A percentile compares a stretch with the other conserved stretches of the same genome.
Conservation (phyloP, 352 stramenopile species). For the Nothophytophthora sp. region DNA sequence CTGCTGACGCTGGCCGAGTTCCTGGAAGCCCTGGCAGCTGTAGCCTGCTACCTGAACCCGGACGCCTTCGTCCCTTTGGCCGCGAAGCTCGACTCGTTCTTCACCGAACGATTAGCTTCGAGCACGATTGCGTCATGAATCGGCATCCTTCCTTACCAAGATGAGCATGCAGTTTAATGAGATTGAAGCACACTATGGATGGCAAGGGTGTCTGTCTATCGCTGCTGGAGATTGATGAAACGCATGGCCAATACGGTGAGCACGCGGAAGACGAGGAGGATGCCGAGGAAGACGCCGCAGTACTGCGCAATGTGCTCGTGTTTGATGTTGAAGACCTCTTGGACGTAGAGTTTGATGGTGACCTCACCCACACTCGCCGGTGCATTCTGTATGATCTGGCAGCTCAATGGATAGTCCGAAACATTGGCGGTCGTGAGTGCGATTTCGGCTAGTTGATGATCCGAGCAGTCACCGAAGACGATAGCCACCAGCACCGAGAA, state of each 20-base stretch:
- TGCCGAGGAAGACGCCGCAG: slow-evolving; percentile 15
- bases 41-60: slow-evolving; percentile 62
- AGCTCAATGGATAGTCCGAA: slow-evolving; percentile 11
- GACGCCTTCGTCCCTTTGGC: slow-evolving; percentile 63
- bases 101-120: slow-evolving; percentile 34
- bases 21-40: slow-evolving; percentile 49
- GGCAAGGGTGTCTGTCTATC: slow-evolving; percentile 8
- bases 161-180: too few relatives aligned
- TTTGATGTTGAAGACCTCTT: slow-evolving; percentile 25
- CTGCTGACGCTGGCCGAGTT: slow-evolving; percentile 68
- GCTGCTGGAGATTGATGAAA: slow-evolving; percentile 28
- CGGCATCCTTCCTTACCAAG: too few relatives aligned
- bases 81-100: slow-evolving; percentile 61
- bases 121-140: slow-evolving; percentile 13
- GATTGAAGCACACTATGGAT: too few relatives aligned
- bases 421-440: neutral
- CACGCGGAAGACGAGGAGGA: slow-evolving; percentile 30
- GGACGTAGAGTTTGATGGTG: slow-evolving; percentile 28
- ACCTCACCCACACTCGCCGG: slow-evolving; percentile 7
- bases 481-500: slow-evolving; percentile 20
- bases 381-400: slow-evolving; percentile 17
- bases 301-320: slow-evolving; percentile 23
- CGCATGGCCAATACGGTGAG: slow-evolving; percentile 28
- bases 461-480: slow-evolving; percentile 26
- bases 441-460: slow-evolving; percentile 5